These are phyloP conservation scores for Pseudozyma hubeiensis DNA, from an alignment of 1,284 basidiomycete species.

Conservation along the genomic window DNA sequence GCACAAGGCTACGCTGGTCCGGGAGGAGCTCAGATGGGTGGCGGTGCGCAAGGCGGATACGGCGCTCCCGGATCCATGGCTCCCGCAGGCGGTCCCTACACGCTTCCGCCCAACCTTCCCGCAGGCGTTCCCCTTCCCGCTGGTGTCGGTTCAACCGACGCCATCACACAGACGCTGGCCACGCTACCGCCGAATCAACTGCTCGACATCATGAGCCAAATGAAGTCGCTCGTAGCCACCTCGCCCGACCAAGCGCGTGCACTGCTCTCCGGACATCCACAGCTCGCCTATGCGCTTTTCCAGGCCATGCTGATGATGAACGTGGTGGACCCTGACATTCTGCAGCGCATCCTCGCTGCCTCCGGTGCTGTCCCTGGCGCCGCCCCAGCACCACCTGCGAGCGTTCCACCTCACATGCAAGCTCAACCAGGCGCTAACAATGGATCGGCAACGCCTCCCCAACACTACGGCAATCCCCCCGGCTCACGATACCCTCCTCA, in stretches of 20 bases:
- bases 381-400: slow-evolving; percentile 5
- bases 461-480: slow-evolving; percentile 28
- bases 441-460: slow-evolving; percentile 46
- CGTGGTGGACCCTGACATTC: slow-evolving; percentile 87
- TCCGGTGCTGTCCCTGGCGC: slow-evolving; percentile 39
- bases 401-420: slow-evolving; percentile 45
- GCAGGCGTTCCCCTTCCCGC: slow-evolving; percentile 81
- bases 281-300: slow-evolving; percentile 94
- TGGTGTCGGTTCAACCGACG: slow-evolving; percentile 83
- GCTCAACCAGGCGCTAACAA: slow-evolving; percentile 11
- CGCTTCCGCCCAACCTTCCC: slow-evolving; percentile 77
- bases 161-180: slow-evolving; percentile 87
- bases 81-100: slow-evolving; percentile 38
- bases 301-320: slow-evolving; percentile 94
- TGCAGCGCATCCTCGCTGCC: slow-evolving; percentile 73
- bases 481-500: slow-evolving; percentile 13
- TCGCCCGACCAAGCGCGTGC: slow-evolving; percentile 89
- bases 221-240: slow-evolving; percentile 93
- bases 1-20: slow-evolving; percentile 23
- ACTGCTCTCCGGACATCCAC: slow-evolving; percentile 85
- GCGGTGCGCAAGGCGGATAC: slow-evolving; percentile 26
- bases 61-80: slow-evolving; percentile 39
- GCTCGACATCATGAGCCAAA: slow-evolving; percentile 94
- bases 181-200: slow-evolving; percentile 85
- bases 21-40: slow-evolving; percentile 9